Evolutionary conservation across 1,139 yeast genomes (phyloP).

Genomic region (Suhomyces taliae): DNA sequence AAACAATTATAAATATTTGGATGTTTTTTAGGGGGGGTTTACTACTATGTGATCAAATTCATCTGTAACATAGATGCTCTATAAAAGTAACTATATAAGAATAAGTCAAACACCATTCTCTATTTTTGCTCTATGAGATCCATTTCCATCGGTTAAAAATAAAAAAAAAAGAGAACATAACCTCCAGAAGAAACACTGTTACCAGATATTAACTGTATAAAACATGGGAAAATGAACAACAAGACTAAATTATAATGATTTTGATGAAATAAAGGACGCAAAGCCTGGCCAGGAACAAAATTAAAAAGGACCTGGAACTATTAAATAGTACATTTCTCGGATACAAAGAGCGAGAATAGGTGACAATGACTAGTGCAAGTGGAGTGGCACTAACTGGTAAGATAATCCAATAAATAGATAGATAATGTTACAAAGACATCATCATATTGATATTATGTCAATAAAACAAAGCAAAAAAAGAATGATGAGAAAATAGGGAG

Average conservation of each 20-base stretch:
- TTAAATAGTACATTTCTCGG: too few species aligned
- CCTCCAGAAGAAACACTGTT: too few species aligned
- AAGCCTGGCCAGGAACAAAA: not conserved
- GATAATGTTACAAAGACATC: not conserved
- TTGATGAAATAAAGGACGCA: not conserved
- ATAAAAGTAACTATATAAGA: too few species aligned
- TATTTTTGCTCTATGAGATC: not conserved
- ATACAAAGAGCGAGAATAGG: too few species aligned
- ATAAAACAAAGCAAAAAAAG: not conserved
- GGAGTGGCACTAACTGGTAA: too few species aligned
- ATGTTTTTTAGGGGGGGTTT: not conserved
- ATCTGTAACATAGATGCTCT: not conserved
- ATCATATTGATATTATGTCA: conserved; percentile 1
- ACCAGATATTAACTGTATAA: too few species aligned
- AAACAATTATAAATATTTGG: too few species aligned
- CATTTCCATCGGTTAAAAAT: not conserved
- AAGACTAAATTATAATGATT: not conserved
- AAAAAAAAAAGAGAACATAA: too few species aligned
- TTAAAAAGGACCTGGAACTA: too few species aligned
- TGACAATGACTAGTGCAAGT: too few species aligned
- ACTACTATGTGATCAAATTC: not conserved
- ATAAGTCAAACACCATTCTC: too few species aligned
- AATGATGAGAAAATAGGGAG: not conserved
- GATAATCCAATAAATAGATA: too few species aligned
- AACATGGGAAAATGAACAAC: not conserved